A percentile compares a stretch with the other conserved stretches of the same genome.
These are phyloP conservation scores for Neoascochyta sp. DNA, from an alignment of 2,329 filamentous ascomycete genomes.

Conservation along the genomic window DNA sequence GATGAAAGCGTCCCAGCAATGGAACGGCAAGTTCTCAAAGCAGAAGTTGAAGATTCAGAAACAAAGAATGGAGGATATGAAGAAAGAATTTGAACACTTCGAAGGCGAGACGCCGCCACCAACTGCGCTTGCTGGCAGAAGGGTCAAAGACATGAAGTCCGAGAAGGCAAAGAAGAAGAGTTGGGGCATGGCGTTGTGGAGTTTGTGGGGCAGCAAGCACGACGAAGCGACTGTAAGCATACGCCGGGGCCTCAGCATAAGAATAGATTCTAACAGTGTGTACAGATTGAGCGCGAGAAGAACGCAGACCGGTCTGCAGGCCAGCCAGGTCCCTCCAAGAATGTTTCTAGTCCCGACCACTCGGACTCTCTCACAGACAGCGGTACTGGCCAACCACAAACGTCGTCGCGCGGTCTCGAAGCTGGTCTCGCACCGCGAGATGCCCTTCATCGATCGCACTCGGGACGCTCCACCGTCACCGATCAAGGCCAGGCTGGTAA, in stretches of 20 bases:
- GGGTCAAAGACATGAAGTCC: conserved; percentile 48
- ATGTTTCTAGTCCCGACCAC: too few relatives aligned
- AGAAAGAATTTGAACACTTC: conserved; percentile 67
- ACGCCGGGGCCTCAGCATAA: too few relatives aligned
- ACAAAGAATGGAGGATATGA: conserved; percentile 68
- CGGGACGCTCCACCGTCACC: conserved; percentile 30
- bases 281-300: conserved; percentile 34
- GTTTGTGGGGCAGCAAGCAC: conserved; percentile 81
- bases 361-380: conserved; percentile 39
- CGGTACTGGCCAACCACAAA: conserved; percentile 2
- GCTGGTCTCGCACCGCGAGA: conserved; percentile 5
- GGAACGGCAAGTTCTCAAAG: conserved; percentile 68
- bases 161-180: conserved; percentile 62
- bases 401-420: conserved; percentile 10
- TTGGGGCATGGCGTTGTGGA: conserved; percentile 78
- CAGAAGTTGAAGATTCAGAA: conserved; percentile 70
- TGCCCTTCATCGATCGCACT: conserved; percentile 31
- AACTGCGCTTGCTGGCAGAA: conserved; percentile 72
- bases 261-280: conserved; percentile 1
- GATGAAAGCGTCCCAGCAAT: conserved; percentile 69
- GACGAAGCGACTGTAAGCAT: conserved; percentile 74
- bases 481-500: conserved; percentile 30
- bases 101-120: conserved; percentile 74
- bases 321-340: conserved; percentile 24
- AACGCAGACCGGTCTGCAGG: conserved; percentile 25